Conservation (phyloP, 768 basidiomycete species). For the Podaxis rugospora region DNA sequence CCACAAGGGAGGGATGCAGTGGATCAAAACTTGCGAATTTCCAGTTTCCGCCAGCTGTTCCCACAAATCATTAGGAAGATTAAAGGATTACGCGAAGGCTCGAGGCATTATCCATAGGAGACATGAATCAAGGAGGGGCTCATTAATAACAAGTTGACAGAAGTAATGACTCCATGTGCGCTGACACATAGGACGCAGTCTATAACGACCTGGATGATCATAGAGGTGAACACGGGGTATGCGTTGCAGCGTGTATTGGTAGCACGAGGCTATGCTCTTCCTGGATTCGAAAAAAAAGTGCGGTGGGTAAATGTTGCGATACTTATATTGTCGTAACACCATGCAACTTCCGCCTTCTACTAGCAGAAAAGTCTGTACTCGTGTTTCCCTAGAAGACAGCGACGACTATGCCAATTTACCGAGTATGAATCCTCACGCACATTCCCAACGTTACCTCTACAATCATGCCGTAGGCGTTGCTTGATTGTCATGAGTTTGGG, state of each 20-base stretch:
- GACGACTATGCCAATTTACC: neutral
- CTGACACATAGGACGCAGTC: neutral
- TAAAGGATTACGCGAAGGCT: neutral
- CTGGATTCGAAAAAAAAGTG: neutral
- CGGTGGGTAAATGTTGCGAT: neutral
- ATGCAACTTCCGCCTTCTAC: neutral
- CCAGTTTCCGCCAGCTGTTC: neutral
- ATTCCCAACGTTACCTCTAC: neutral
- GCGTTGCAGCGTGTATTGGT: neutral
- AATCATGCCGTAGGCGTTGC: neutral
- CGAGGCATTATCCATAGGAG: neutral
- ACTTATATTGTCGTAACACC: neutral
- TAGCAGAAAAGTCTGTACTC: neutral
- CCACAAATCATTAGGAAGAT: neutral
- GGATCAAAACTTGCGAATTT: neutral
- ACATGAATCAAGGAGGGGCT: neutral
- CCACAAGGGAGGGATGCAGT: neutral
- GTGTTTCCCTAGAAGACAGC: neutral
- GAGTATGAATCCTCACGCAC: neutral
- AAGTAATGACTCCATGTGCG: neutral
- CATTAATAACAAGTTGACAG: neutral
- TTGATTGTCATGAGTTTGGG: neutral
- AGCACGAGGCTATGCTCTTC: neutral
- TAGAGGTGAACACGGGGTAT: neutral
- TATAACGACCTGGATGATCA: neutral